Percentiles rank a stretch among this genome's conserved stretches.
phyloP scores from a whole-genome alignment of 129 eudicot species.

The Artemisia argyi region DNA sequence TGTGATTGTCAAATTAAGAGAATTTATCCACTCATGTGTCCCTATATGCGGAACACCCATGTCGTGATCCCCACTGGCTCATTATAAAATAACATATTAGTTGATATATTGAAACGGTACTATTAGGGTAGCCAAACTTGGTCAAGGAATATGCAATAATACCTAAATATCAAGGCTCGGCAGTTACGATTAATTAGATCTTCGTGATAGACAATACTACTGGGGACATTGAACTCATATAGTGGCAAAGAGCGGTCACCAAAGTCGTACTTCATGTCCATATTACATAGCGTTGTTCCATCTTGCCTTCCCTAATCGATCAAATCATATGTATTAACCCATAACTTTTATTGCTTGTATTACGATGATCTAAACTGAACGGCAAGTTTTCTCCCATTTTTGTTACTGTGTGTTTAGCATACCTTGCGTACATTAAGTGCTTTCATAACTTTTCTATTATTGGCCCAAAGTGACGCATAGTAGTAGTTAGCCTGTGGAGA shows the following conservation, averaged over 20 bases:
- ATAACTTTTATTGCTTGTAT: no score
- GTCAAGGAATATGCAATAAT: neutral
- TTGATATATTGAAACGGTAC: no score
- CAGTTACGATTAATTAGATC: constrained; percentile 19
- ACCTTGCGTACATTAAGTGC: constrained; percentile 17
- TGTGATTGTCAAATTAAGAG: constrained; percentile 20
- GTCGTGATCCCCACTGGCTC: constrained; percentile 34
- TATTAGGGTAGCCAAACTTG: neutral
- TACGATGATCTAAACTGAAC: no score
- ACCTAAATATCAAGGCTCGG: neutral
- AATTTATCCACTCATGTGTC: constrained; percentile 23
- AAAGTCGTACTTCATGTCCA: constrained; percentile 20
- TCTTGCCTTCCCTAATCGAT: no score
- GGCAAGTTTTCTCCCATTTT: no score
- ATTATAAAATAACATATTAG: neutral
- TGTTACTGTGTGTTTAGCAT: neutral
- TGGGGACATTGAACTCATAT: constrained; percentile 22
- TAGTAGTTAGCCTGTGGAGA: constrained; percentile 4
- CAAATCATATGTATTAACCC: no score
- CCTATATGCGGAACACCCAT: constrained; percentile 24
- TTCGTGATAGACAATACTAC: constrained; percentile 20
- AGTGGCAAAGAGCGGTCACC: constrained; percentile 15
- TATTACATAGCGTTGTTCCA: constrained; percentile 9
- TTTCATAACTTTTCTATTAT: constrained; percentile 14
- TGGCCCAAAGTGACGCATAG: constrained; percentile 24